Evolutionary conservation across 495 filamentous ascomycete genomes (phyloP).

Genomic region (Ramalina peruviana): DNA sequence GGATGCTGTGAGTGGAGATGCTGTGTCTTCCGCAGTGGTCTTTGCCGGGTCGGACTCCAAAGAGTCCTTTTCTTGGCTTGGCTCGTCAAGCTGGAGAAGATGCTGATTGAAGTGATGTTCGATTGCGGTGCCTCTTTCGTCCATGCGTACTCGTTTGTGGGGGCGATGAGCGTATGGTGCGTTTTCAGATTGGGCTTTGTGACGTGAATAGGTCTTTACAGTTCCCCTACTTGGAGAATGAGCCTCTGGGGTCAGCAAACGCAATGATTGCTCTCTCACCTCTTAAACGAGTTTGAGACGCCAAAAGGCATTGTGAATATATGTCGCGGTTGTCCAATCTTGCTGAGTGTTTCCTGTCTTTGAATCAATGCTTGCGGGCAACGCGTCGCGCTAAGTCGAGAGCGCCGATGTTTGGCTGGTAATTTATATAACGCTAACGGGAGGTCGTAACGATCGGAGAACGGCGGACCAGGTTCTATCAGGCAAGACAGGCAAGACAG

Average conservation of each 20-base stretch:
- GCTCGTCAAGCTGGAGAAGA: conserved; percentile 1
- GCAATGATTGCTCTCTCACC: conserved; percentile 20
- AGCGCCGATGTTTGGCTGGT: too few species aligned
- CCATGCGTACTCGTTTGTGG: conserved; percentile 16
- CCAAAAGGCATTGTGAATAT: conserved; percentile 36
- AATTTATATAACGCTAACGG: too few species aligned
- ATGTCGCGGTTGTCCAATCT: too few species aligned
- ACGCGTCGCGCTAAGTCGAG: too few species aligned
- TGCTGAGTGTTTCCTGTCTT: too few species aligned
- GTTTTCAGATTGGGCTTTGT: conserved; percentile 1
- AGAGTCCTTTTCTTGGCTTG: not conserved
- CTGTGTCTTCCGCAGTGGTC: not conserved
- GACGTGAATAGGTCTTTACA: conserved; percentile 15
- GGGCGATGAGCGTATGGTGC: conserved; percentile 8
- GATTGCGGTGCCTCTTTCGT: conserved; percentile 5
- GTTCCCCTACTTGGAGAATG: conserved; percentile 11
- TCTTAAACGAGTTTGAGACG: conserved; percentile 44
- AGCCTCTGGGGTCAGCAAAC: not conserved
- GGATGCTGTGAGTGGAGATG: conserved; percentile 29
- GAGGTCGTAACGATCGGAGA: too few species aligned
- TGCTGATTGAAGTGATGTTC: conserved; percentile 7
- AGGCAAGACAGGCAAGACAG: too few species aligned
- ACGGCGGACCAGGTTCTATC: too few species aligned
- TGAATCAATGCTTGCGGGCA: too few species aligned
- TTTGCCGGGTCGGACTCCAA: not conserved